Evolutionary conservation across 176 grass and related monocot genomes (phyloP).

Genomic region (Carex myosuroides): DNA sequence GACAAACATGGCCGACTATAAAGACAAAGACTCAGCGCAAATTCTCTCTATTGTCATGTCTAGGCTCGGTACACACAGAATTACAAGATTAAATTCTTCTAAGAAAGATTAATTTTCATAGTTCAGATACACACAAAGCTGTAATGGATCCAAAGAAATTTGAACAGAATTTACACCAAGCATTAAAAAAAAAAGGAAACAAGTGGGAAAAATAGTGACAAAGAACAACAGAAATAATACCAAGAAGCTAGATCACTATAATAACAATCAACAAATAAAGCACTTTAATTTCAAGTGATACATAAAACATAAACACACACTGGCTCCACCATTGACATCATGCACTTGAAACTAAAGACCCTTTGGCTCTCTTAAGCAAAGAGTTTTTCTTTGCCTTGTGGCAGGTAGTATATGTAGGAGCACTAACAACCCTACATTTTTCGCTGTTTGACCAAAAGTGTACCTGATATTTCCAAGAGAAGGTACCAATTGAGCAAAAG

Average conservation of each 20-base stretch:
- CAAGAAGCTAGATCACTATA: background rate
- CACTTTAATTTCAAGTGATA: background rate
- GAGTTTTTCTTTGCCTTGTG: slow-evolving; percentile 37
- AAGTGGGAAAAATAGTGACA: background rate
- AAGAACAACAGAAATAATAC: background rate
- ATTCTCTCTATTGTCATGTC: background rate
- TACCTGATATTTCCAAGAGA: slow-evolving; percentile 46
- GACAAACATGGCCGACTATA: background rate
- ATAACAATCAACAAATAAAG: background rate
- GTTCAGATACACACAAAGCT: background rate
- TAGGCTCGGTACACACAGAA: background rate
- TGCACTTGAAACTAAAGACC: background rate
- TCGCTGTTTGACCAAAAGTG: slow-evolving; percentile 46
- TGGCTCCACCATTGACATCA: background rate
- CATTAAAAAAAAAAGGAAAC: background rate
- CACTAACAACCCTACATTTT: slow-evolving; percentile 66
- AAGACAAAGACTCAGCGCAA: background rate
- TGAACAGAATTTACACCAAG: slow-evolving; percentile 13
- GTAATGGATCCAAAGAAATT: background rate
- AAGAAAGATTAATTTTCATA: background rate
- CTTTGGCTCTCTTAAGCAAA: slow-evolving; percentile 21
- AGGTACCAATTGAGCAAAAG: background rate
- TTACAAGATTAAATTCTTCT: background rate
- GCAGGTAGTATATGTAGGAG: slow-evolving; percentile 50
- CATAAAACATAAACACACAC: background rate